Evolutionary conservation across 306 rosid genomes (phyloP).

Genomic region (Adenanthera pavonina): DNA sequence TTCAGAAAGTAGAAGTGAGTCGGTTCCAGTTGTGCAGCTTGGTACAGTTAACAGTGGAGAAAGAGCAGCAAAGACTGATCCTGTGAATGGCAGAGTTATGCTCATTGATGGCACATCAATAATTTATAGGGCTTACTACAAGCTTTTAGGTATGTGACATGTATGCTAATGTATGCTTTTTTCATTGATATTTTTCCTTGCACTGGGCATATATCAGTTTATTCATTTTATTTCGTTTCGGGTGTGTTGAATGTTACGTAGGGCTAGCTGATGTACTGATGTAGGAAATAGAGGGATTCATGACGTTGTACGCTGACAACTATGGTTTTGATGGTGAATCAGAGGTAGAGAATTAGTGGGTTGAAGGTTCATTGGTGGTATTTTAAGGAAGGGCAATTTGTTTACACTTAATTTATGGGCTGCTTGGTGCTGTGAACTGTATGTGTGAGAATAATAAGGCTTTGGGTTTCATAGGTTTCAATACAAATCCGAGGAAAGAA

Average conservation of each 20-base stretch:
- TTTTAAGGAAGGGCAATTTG: not conserved
- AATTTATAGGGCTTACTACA: slow-evolving; percentile 86
- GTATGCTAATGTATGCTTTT: not conserved
- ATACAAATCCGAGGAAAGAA: not conserved
- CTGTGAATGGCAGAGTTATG: slow-evolving; percentile 83
- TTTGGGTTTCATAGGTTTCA: not conserved
- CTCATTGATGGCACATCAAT: slow-evolving; percentile 88
- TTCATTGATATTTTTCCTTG: not conserved
- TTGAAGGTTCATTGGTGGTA: not conserved
- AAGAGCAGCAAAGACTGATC: slow-evolving; percentile 24
- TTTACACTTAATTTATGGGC: not conserved
- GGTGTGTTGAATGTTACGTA: not conserved
- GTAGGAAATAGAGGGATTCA: not conserved
- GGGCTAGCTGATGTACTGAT: slow-evolving; percentile 4
- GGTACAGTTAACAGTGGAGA: slow-evolving; percentile 46
- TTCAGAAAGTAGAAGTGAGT: slow-evolving; percentile 37
- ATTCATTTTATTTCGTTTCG: not conserved
- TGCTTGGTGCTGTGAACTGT: not conserved
- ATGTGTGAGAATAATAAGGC: not conserved
- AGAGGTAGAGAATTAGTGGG: not conserved
- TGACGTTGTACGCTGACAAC: not conserved
- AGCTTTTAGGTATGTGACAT: slow-evolving; percentile 69
- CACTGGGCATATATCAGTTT: not conserved
- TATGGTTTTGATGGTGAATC: not conserved
- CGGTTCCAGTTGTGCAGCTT: slow-evolving; percentile 36